Evolutionary conservation across 2,329 filamentous ascomycete species (phyloP).

Genomic region (Fusarium domesticum): DNA sequence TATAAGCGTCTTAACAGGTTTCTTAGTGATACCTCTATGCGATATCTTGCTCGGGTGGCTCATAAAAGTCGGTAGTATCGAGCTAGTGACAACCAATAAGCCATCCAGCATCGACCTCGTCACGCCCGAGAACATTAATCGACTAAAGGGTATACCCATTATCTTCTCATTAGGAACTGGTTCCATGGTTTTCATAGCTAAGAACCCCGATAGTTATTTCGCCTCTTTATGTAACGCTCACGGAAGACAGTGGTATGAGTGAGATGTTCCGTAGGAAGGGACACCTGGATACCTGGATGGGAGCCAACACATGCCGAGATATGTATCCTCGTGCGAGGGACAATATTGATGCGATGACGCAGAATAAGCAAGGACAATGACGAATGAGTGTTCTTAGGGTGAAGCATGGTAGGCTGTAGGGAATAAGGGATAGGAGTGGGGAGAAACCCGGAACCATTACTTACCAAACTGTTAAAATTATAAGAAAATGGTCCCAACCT

Average conservation of each 20-base stretch:
- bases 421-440: too few species aligned
- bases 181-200: constrained; percentile 22
- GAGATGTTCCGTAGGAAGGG: constrained; percentile 23
- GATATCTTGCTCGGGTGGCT: constrained; percentile 52
- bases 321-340: constrained; percentile 21
- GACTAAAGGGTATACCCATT: constrained; percentile 53
- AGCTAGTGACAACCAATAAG: constrained; percentile 51
- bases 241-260: constrained; percentile 24
- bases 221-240: constrained; percentile 21
- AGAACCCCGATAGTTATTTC: constrained; percentile 26
- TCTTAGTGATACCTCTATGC: constrained; percentile 62
- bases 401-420: too few species aligned
- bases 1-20: constrained; percentile 60
- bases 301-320: constrained; percentile 15
- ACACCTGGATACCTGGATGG: constrained; percentile 30
- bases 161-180: constrained; percentile 30
- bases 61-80: constrained; percentile 53
- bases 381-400: too few species aligned
- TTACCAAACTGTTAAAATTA: too few species aligned
- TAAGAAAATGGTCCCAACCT: too few species aligned
- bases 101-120: constrained; percentile 47
- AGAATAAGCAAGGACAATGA: too few species aligned
- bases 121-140: constrained; percentile 47
- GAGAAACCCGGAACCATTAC: too few species aligned
- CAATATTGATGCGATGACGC: constrained; percentile 9